Evolutionary conservation across 164 flowering plant species (phyloP).

Genomic region (Chloranthus sessilifolius): DNA sequence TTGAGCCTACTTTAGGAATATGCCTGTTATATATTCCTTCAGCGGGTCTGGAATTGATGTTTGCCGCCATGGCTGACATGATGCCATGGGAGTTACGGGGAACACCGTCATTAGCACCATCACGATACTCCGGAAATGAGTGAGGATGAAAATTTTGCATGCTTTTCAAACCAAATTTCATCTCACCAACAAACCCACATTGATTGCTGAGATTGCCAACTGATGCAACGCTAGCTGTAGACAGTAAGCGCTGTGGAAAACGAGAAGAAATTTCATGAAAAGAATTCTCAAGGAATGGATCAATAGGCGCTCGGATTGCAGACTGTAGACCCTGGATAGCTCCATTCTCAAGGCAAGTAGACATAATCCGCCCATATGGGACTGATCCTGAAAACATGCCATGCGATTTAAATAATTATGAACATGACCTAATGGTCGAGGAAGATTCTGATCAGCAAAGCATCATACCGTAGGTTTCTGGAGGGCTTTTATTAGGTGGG

Average conservation of each 20-base stretch:
- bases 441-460: no score
- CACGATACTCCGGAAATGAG: constrained; percentile 59
- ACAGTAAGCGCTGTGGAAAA: constrained; percentile 43
- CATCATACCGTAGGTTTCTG: constrained; percentile 25
- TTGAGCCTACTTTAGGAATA: constrained; percentile 32
- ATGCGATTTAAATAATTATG: constrained; percentile 7
- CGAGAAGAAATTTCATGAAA: constrained; percentile 40
- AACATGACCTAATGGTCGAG: neutral
- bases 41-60: constrained; percentile 24
- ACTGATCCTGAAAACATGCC: constrained; percentile 27
- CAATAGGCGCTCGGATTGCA: constrained; percentile 23
- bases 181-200: constrained; percentile 28
- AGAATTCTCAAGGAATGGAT: constrained; percentile 33
- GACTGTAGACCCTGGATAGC: constrained; percentile 28
- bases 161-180: constrained; percentile 37
- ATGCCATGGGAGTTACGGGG: constrained; percentile 38
- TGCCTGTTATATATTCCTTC: constrained; percentile 41
- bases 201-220: constrained; percentile 24
- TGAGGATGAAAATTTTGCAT: constrained; percentile 24
- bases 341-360: constrained; percentile 40
- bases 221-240: constrained; percentile 35
- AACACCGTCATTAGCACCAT: constrained; percentile 33
- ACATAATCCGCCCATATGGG: constrained; percentile 25
- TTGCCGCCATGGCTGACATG: constrained; percentile 26
- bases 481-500: constrained; percentile 26